Evolutionary conservation across 129 eudicot species (phyloP).

Genomic region (Arctium lappa): DNA sequence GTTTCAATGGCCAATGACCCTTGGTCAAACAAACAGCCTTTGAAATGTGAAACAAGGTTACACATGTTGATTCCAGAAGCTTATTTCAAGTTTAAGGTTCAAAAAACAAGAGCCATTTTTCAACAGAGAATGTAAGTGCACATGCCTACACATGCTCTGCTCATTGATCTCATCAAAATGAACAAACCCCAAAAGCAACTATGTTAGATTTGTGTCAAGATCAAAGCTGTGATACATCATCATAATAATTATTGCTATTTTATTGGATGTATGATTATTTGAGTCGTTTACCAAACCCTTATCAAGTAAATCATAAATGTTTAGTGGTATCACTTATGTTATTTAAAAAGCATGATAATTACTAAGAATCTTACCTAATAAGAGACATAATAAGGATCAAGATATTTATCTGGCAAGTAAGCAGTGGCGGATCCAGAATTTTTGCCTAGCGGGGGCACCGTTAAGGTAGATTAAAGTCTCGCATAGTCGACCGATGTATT

Average conservation of each 20-base stretch:
- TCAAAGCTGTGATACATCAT: background rate
- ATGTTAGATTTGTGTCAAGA: background rate
- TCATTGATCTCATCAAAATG: conserved; percentile 3
- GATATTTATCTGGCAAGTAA: no score
- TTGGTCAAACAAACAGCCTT: conserved; percentile 1
- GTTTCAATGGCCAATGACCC: background rate
- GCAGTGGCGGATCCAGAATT: no score
- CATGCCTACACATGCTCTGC: conserved; percentile 21
- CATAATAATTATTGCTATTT: background rate
- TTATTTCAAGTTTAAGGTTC: conserved; percentile 13
- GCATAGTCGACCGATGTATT: no score
- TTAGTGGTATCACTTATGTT: no score
- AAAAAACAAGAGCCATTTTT: conserved; percentile 1
- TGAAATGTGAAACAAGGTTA: background rate
- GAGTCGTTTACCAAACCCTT: no score
- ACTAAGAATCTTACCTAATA: no score
- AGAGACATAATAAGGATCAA: no score
- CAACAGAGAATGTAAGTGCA: conserved; percentile 14
- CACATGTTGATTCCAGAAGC: background rate
- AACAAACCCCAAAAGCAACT: conserved; percentile 6
- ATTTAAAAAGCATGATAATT: no score
- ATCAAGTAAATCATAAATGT: no score
- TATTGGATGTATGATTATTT: background rate
- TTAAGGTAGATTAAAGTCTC: no score
- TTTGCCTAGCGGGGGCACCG: no score